Evolutionary conservation across 805 yeast genomes (phyloP).

Genomic region (Schwanniomyces occidentalis): DNA sequence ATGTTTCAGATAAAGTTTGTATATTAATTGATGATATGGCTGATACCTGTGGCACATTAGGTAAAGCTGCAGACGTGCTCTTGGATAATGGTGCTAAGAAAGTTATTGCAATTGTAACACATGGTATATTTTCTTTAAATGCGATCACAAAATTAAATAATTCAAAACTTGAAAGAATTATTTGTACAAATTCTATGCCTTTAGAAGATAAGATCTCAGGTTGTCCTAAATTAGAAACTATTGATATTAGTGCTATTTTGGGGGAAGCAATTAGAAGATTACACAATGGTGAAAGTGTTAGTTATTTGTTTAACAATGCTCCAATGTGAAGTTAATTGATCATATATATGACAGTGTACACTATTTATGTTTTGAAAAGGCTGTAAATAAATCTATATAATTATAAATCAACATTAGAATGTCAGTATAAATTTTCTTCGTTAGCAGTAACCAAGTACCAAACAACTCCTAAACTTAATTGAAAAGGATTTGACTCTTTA

Average conservation of each 20-base stretch:
- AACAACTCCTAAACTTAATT: constrained; percentile 55
- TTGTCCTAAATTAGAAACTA: constrained; percentile 65
- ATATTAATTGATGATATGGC: constrained; percentile 87
- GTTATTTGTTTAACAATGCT: constrained; percentile 72
- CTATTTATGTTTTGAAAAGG: no score
- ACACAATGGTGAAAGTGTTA: constrained; percentile 85
- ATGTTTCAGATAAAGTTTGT: constrained; percentile 73
- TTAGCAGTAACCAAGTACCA: constrained; percentile 68
- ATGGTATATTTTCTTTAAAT: constrained; percentile 74
- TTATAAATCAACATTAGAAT: constrained; percentile 1
- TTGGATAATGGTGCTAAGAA: constrained; percentile 66
- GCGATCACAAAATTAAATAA: constrained; percentile 71
- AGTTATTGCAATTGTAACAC: constrained; percentile 82
- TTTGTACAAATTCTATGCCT: constrained; percentile 81
- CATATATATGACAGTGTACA: constrained; percentile 1
- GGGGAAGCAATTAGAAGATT: constrained; percentile 84
- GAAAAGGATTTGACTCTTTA: constrained; percentile 58
- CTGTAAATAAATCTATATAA: no score
- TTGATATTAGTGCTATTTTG: constrained; percentile 71
- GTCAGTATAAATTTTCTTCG: constrained; percentile 25
- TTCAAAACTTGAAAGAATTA: constrained; percentile 65
- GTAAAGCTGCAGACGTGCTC: constrained; percentile 77
- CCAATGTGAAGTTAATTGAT: constrained; percentile 30
- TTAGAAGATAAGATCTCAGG: constrained; percentile 58
- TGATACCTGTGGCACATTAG: constrained; percentile 84